Base-by-base conservation (phyloP, 805 yeast genomes). In the Candida andamanensis region DNA sequence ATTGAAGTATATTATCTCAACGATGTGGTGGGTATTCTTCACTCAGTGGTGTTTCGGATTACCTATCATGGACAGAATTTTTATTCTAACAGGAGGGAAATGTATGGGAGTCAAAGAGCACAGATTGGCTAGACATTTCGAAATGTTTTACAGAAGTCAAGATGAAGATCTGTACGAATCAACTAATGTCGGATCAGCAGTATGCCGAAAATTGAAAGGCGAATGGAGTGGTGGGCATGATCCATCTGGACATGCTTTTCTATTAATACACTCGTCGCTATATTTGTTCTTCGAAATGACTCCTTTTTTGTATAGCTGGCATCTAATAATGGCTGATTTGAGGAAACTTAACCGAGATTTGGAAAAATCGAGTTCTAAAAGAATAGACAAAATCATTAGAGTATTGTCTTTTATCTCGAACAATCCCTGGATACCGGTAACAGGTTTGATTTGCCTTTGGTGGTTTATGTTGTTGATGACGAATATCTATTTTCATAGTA, bases 241-340 rank as follows among this genome's bases (percentile, higher is more conserved):
- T 60, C 95, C 97, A 4, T 80, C 90, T 39, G 98, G 98, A 0
- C 98, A 92, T 52, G 80, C 85, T 1, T 92, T 89, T 46, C 54
- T 92, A 25, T 60, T 90, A 27, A 70, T 80, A 4, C 82, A 80
- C 37, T 68, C 85, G 6, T 72, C 80, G 18, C 51, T 80, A 34
- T 72, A 82, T 35, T 49, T 90, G 42, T 63, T 83, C 49, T 76
- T 76, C 35, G 96, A 89, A 50, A 50, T 75, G 6, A 37, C 66
- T 15, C 77, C 39, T 28, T 55, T 45, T 46, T 66, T 57, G 60
- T 41, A 24, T n/a, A 44, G 56, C 14, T 56, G 64, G 54, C 29
- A 29, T 15, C 24, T 21, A 12, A 20, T 46, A n/a, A 10, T 15
- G 6, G 26, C 21, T 8, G 22, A 26, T 10, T 15, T 28, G 10